Base-by-base conservation (phyloP, 169 alveolate species). In the Plasmodium cynomolgi region DNA sequence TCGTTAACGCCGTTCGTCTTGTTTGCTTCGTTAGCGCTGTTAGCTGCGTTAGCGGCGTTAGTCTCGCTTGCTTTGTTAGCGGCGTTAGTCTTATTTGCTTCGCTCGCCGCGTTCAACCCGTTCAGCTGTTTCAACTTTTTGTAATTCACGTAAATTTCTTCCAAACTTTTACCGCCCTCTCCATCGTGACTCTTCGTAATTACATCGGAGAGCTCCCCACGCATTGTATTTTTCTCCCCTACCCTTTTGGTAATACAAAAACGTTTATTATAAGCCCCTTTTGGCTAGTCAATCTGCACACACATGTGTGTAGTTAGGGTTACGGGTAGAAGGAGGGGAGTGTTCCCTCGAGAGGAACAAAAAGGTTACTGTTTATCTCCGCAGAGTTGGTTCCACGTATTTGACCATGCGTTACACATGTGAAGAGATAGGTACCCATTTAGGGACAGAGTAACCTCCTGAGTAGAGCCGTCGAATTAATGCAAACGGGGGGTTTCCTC, bases 151-250 rank as follows among this genome's bases (percentile, higher is more conserved):
- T 80, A 88, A 44, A 88, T 31, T 44, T 88, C 88, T 15, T 79
- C 81, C 72, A 88, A 34, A n/a, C 58, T 88, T 56, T 88, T 88
- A 47, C 44, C 71, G 74, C 74, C 44, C 50, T 88, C 88, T 15
- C 81, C 88, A 73, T 88, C 82, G 71, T 79, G 80, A 79, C 47
- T 88, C 83, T 68, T 15, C 71, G 80, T 50, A 79, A 23, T 62
- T 26, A 20, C 58, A 79, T 88, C 75, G 68, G 83, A 56, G 82
- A 79, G 20, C 81, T 44, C 71, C 50, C 80, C 73, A 31, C 72
- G 33, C 94, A 88, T 88, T 86, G 77, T 86, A 34, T 71, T 86
- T 77, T 79, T 88, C 58, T n/a, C 54, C 17, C 31, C 31, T 1
- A 20, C 77, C 62, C 62, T 4, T 50, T 50, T 50, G 26, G 23